Conservation (phyloP, 305 asterid species). For the Nicotiana rustica region DNA sequence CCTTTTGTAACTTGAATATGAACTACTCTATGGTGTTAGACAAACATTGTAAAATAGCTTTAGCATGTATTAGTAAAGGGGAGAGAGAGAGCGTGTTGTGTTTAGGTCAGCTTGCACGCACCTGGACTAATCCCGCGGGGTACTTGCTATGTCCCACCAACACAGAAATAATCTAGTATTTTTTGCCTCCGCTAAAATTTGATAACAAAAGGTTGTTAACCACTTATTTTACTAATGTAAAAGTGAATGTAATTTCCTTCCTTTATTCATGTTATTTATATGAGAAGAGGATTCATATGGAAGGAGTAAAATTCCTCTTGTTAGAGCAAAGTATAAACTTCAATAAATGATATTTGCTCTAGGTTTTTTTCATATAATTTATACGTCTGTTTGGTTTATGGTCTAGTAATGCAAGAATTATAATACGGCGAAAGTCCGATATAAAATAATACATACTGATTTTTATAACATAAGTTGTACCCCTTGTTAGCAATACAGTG, state of each 20-base stretch:
- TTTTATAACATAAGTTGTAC: not conserved
- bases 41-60: not conserved
- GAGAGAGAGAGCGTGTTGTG: too few relatives aligned
- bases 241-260: not conserved
- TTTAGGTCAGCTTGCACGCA: too few relatives aligned
- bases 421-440: not conserved
- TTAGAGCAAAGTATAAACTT: not conserved
- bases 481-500: not conserved
- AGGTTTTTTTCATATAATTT: not conserved
- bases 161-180: too few relatives aligned
- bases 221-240: too few relatives aligned
- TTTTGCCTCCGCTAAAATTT: too few relatives aligned
- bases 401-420: not conserved
- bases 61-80: not conserved
- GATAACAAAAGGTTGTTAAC: not conserved
- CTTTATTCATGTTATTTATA: not conserved
- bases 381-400: too few relatives aligned
- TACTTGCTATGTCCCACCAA: too few relatives aligned
- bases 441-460: too few relatives aligned
- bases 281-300: not conserved
- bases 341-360: too few relatives aligned
- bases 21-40: not conserved
- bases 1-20: not conserved
- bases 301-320: not conserved
- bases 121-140: too few relatives aligned